Evolutionary conservation across 1,284 basidiomycete species (phyloP).

Genomic region (Leucoagaricus sp.): DNA sequence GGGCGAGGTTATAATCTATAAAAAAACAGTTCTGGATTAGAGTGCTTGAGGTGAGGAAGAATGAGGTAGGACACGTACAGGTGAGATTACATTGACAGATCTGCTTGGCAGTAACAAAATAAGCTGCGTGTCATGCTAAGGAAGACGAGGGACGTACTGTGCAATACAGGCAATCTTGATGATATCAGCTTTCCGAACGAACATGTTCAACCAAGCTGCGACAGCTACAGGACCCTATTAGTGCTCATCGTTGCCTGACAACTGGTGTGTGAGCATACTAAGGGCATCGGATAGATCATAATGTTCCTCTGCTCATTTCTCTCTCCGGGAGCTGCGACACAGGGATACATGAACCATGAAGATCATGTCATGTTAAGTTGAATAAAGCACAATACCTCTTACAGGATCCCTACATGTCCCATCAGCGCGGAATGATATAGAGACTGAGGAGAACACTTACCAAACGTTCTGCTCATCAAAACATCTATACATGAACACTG

Average conservation of each 20-base stretch:
- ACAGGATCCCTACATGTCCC: slow-evolving; percentile 40
- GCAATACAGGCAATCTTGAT: slow-evolving; percentile 67
- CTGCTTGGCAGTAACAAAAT: slow-evolving; percentile 18
- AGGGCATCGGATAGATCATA: slow-evolving; percentile 67
- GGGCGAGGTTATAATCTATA: slow-evolving; percentile 46
- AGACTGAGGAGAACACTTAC: slow-evolving; percentile 27
- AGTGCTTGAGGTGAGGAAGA: not conserved
- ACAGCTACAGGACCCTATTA: slow-evolving; percentile 28
- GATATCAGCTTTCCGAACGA: slow-evolving; percentile 60
- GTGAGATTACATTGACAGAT: slow-evolving; percentile 56
- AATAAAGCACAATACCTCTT: slow-evolving; percentile 27
- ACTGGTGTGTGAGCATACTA: slow-evolving; percentile 32
- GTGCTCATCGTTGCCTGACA: not conserved
- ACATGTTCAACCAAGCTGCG: slow-evolving; percentile 64
- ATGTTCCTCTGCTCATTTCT: slow-evolving; percentile 59
- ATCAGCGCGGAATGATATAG: not conserved
- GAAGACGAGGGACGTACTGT: slow-evolving; percentile 38
- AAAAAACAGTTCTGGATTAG: not conserved
- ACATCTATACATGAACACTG: slow-evolving; percentile 32
- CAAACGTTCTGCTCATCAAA: slow-evolving; percentile 68
- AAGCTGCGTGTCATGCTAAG: not conserved
- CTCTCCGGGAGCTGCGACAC: slow-evolving; percentile 40
- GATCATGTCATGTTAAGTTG: not conserved
- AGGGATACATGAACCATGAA: not conserved
- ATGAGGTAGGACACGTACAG: slow-evolving; percentile 28